Evolutionary conservation across 2,329 filamentous ascomycete genomes (phyloP).

Genomic region (Exutisphaerella laricina): DNA sequence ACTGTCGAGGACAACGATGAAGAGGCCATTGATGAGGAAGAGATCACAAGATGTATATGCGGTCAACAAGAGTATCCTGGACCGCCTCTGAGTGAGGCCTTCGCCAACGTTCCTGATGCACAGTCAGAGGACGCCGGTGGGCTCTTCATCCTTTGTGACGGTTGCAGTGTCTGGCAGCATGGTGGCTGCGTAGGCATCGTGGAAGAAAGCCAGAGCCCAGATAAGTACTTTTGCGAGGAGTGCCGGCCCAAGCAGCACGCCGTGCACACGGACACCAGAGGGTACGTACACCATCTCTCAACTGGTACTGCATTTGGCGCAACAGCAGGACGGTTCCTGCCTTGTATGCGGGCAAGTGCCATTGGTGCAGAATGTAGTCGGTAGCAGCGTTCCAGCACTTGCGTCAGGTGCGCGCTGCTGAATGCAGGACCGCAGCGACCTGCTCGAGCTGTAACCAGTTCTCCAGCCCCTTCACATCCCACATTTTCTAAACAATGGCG

Average conservation of each 20-base stretch:
- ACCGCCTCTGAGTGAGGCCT: constrained; percentile 54
- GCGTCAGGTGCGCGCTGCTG: too few relatives aligned
- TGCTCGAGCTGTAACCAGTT: too few relatives aligned
- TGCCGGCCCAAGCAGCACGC: constrained; percentile 89
- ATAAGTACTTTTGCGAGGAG: constrained; percentile 96
- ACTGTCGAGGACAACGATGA: constrained; percentile 52
- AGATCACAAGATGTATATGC: constrained; percentile 92
- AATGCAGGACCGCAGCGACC: too few relatives aligned
- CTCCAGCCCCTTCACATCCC: too few relatives aligned
- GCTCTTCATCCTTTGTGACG: constrained; percentile 96
- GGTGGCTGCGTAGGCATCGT: constrained; percentile 96
- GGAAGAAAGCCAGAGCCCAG: constrained; percentile 84
- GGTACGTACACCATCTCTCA: constrained; percentile 56
- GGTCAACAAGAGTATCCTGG: constrained; percentile 93
- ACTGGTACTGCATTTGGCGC: background rate
- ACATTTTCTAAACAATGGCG: too few relatives aligned
- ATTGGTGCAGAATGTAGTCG: too few relatives aligned
- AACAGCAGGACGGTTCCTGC: too few relatives aligned
- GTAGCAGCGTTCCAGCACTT: too few relatives aligned
- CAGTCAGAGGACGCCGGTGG: constrained; percentile 82
- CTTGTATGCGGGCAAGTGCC: too few relatives aligned
- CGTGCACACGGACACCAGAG: constrained; percentile 71
- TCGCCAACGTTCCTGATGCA: constrained; percentile 42
- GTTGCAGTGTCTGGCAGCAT: constrained; percentile 98
- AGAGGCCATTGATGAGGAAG: constrained; percentile 67